Evolutionary conservation across 148 eudicot genomes (phyloP).

Genomic region (Limonium bicolor): DNA sequence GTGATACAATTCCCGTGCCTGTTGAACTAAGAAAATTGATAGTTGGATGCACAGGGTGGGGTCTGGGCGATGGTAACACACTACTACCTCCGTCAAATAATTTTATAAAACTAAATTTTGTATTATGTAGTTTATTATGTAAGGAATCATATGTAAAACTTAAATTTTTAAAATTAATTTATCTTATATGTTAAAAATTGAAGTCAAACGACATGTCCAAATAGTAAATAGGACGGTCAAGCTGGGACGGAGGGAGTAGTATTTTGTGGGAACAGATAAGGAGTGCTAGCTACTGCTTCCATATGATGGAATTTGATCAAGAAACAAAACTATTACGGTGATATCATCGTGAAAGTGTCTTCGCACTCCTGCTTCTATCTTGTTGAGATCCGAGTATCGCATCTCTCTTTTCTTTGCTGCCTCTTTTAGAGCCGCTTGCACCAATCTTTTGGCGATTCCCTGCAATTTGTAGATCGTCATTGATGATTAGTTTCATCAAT

Average conservation of each 20-base stretch:
- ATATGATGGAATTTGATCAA: slow-evolving; percentile 17
- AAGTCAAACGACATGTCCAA: too few species aligned
- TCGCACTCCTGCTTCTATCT: slow-evolving; percentile 52
- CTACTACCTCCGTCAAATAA: too few species aligned
- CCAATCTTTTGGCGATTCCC: slow-evolving; percentile 53
- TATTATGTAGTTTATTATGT: background rate
- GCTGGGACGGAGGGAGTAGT: too few species aligned
- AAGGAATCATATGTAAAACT: background rate
- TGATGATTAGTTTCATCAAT: background rate
- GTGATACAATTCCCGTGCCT: too few species aligned
- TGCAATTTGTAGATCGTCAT: slow-evolving; percentile 6
- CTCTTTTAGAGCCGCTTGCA: slow-evolving; percentile 35
- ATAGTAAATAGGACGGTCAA: too few species aligned
- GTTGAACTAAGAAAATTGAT: too few species aligned
- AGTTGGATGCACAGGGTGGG: too few species aligned
- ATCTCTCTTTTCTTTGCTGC: slow-evolving; percentile 66
- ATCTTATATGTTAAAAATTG: background rate
- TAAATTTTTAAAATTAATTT: background rate
- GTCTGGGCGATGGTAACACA: too few species aligned
- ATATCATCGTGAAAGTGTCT: slow-evolving; percentile 71
- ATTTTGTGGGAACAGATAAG: slow-evolving; percentile 26
- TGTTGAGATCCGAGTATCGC: slow-evolving; percentile 49
- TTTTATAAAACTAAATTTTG: background rate
- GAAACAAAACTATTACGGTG: slow-evolving; percentile 45
- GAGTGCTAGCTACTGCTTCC: slow-evolving; percentile 4